phyloP scores from a whole-genome alignment of 805 yeast genomes.

The Yamadazyma ubonensis region DNA sequence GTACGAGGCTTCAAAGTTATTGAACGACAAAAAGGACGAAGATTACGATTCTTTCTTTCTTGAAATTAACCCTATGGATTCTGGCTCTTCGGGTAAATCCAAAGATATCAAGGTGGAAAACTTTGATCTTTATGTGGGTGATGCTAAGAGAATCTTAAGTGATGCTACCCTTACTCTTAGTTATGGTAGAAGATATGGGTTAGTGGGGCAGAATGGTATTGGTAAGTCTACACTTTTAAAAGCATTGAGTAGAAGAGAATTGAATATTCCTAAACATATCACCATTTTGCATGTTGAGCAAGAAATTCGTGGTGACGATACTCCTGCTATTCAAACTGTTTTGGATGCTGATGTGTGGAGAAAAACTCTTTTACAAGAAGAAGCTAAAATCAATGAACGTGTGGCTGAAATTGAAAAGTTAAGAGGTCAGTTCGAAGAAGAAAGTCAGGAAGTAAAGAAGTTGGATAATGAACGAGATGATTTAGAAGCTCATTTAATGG shows the following conservation, averaged over 20 bases:
- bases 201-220: conserved; percentile 98
- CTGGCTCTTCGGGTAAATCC: conserved; percentile 83
- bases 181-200: conserved; percentile 92
- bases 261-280: conserved; percentile 91
- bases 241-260: conserved; percentile 91
- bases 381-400: conserved; percentile 68
- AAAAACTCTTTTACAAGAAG: conserved; percentile 79
- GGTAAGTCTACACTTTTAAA: conserved; percentile 94
- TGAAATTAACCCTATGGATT: conserved; percentile 91
- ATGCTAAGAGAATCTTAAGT: conserved; percentile 87
- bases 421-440: conserved; percentile 71
- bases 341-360: conserved; percentile 99
- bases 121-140: conserved; percentile 93
- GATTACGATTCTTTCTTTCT: conserved; percentile 95
- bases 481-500: conserved; percentile 72
- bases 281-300: conserved; percentile 97
- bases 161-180: conserved; percentile 86
- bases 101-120: conserved; percentile 92
- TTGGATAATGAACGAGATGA: conserved; percentile 90
- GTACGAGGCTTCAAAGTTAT: conserved; percentile 91
- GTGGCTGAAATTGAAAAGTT: conserved; percentile 71
- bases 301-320: conserved; percentile 93
- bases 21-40: conserved; percentile 60
- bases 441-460: conserved; percentile 68
- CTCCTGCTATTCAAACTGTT: conserved; percentile 89